Percentiles rank a stretch among this genome's conserved stretches.
Evolutionary conservation across 2,329 filamentous ascomycete species (phyloP).

Genomic region (Pseudogymnoascus sp.): DNA sequence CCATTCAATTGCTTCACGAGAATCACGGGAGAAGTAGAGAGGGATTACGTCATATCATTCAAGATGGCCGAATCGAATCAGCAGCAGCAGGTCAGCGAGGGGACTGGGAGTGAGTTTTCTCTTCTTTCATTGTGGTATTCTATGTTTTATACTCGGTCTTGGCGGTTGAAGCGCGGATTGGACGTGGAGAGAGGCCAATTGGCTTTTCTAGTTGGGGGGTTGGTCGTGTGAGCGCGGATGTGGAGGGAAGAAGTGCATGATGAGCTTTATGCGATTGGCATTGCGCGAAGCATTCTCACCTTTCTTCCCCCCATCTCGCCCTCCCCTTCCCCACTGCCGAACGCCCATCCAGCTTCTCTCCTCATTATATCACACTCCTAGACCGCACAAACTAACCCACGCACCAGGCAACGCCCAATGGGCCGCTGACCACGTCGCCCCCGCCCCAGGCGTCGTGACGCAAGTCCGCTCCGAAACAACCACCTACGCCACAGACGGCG

Average conservation of each 20-base stretch:
- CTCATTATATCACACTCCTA: not conserved
- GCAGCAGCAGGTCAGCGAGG: not conserved
- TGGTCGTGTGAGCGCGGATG: not conserved
- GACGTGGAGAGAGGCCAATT: not conserved
- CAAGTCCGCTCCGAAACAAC: conserved; percentile 29
- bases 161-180: not conserved
- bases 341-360: not conserved
- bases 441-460: conserved; percentile 51
- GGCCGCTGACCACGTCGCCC: conserved; percentile 52
- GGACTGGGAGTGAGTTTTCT: not conserved
- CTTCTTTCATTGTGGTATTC: not conserved
- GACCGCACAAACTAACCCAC: not conserved
- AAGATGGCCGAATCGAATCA: not conserved
- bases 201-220: not conserved
- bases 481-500: conserved; percentile 14
- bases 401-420: not conserved
- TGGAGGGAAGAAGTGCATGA: not conserved
- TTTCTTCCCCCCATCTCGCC: not conserved
- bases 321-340: not conserved
- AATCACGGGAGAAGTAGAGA: not conserved
- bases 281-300: not conserved
- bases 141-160: not conserved
- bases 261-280: not conserved
- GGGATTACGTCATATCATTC: not conserved
- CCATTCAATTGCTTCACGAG: not conserved